These are phyloP conservation scores for Houttuynia cordata DNA, from an alignment of 164 flowering plant genomes.

Conservation along the genomic window DNA sequence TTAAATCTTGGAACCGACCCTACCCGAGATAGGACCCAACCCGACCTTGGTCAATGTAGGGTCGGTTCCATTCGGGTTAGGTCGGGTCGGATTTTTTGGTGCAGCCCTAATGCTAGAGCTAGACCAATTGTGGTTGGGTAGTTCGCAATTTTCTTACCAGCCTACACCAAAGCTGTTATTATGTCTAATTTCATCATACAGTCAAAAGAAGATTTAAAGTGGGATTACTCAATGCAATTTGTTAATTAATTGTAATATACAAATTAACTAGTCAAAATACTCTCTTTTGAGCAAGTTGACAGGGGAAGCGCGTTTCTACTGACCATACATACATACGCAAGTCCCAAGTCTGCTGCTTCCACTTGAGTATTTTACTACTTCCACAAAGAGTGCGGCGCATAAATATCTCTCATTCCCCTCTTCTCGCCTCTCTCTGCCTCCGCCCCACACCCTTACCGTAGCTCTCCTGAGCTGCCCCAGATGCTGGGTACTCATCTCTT, in stretches of 20 bases:
- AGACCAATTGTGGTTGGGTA: no score
- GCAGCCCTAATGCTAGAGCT: no score
- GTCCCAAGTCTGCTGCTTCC: background rate
- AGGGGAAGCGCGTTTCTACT: background rate
- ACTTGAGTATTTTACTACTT: constrained; percentile 1
- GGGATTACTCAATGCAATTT: background rate
- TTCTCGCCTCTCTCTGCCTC: constrained; percentile 4
- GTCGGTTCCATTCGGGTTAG: no score
- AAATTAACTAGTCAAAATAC: background rate
- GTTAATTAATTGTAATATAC: background rate
- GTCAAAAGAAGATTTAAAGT: background rate
- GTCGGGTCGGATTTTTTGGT: no score
- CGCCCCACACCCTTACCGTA: constrained; percentile 1
- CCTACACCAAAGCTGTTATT: background rate
- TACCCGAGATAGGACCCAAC: no score
- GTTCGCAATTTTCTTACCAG: no score
- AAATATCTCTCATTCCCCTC: constrained; percentile 5
- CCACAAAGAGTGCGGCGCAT: background rate
- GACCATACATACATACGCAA: constrained; percentile 2
- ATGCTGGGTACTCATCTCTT: constrained; percentile 7
- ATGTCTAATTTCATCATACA: background rate
- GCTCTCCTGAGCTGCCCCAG: constrained; percentile 5
- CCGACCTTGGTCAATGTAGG: no score
- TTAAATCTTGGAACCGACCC: no score
- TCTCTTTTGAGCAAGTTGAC: no score